phyloP scores from a whole-genome alignment of 2,329 filamentous ascomycete species.

The Diaporthe caulivora region DNA sequence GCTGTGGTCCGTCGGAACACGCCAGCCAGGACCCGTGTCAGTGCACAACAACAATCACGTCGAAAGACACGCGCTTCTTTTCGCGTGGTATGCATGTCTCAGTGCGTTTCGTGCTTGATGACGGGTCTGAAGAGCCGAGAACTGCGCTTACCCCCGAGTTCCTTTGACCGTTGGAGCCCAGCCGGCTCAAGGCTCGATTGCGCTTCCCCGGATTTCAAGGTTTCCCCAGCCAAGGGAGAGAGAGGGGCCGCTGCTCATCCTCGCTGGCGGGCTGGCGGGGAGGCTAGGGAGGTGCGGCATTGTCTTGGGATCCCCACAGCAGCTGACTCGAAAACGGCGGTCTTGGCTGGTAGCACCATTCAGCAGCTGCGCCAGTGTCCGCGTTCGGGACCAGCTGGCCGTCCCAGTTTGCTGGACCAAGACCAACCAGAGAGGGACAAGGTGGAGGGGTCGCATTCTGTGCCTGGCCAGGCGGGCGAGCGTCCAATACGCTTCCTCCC shows the following conservation, averaged over 20 bases:
- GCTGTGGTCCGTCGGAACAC: not conserved
- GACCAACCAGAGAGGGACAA: conserved; percentile 13
- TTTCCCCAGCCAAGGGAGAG: not conserved
- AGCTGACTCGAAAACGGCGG: conserved; percentile 24
- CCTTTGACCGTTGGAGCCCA: not conserved
- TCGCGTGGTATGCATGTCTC: conserved; percentile 1
- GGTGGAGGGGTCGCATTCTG: conserved; percentile 21
- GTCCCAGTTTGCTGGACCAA: conserved; percentile 11
- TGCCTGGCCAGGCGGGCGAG: conserved; percentile 9
- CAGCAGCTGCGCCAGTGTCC: not conserved
- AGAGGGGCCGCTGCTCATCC: conserved; percentile 14
- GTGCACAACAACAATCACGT: not conserved
- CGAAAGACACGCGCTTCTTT: not conserved
- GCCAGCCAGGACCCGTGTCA: not conserved
- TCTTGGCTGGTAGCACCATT: conserved; percentile 22
- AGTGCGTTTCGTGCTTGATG: not conserved
- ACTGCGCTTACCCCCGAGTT: not conserved
- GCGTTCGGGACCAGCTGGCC: not conserved
- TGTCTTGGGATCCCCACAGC: not conserved
- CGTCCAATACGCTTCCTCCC: conserved; percentile 12
- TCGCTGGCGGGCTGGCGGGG: not conserved
- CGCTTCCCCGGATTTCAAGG: conserved; percentile 16
- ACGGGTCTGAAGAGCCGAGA: too few species aligned
- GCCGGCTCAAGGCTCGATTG: not conserved
- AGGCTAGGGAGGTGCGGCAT: not conserved